Conservation (phyloP, 768 basidiomycete species). For the Kwoniella botswanensis region DNA sequence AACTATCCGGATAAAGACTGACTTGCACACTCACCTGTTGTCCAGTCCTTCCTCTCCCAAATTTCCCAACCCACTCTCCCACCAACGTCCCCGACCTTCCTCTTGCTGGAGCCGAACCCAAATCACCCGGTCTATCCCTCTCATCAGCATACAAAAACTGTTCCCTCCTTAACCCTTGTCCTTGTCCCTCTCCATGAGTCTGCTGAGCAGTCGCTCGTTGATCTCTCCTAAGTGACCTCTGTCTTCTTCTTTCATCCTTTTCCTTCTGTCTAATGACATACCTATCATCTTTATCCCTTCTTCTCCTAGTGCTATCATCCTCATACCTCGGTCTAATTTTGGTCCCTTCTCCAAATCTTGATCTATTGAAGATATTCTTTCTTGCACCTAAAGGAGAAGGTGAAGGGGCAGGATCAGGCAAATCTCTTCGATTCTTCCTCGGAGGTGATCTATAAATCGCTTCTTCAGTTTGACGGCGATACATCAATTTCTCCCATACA, state of each 20-base stretch:
- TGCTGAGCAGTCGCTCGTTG: conserved; percentile 3
- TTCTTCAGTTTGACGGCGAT: conserved; percentile 8
- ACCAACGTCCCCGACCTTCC: conserved; percentile 14
- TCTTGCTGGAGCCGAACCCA: neutral
- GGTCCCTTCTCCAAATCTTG: neutral
- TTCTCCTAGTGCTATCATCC: neutral
- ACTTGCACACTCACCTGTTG: conserved; percentile 5
- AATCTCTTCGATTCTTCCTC: neutral
- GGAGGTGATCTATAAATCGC: conserved; percentile 2
- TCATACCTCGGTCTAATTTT: neutral
- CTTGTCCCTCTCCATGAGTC: neutral
- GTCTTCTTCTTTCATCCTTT: conserved; percentile 18
- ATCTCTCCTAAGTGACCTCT: conserved; percentile 10
- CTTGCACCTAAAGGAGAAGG: conserved; percentile 3
- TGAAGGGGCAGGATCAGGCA: conserved; percentile 3
- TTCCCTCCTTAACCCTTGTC: conserved; percentile 3
- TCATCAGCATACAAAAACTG: neutral
- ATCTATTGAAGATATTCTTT: neutral
- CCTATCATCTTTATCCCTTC: neutral
- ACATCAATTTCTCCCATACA: conserved; percentile 17
- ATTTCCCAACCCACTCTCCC: conserved; percentile 15
- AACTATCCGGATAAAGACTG: neutral
- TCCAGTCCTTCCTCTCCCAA: neutral
- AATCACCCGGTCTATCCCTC: conserved; percentile 11
- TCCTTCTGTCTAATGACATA: conserved; percentile 6